phyloP scores from a whole-genome alignment of 345 rosid genomes.

The Eucalyptus sp. region DNA sequence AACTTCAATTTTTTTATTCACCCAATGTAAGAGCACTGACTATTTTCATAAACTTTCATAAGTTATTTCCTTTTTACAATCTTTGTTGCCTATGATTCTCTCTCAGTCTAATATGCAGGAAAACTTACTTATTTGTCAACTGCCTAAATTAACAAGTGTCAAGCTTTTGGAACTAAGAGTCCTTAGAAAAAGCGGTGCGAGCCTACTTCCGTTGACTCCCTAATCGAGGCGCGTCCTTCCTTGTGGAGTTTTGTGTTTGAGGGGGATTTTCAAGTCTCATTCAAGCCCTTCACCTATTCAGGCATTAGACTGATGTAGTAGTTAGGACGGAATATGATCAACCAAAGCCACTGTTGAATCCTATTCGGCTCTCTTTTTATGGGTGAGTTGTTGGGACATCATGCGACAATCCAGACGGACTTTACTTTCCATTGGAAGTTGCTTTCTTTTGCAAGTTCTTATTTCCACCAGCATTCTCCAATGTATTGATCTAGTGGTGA shows the following conservation, averaged over 20 bases:
- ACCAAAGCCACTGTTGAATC: background rate
- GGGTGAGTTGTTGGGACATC: background rate
- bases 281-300: background rate
- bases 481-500: background rate
- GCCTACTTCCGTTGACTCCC: background rate
- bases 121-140: background rate
- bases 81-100: background rate
- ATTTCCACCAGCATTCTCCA: background rate
- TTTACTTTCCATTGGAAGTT: background rate
- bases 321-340: background rate
- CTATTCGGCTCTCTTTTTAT: background rate
- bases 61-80: background rate
- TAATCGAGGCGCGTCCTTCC: fast-evolving
- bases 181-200: fast-evolving
- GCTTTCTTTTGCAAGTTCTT: background rate
- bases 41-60: background rate
- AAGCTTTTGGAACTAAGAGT: background rate
- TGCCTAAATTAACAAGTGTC: background rate
- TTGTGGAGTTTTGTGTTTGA: background rate
- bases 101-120: background rate
- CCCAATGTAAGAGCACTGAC: background rate
- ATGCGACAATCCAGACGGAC: fast-evolving
- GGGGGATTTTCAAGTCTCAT: background rate
- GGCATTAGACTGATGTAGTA: background rate
- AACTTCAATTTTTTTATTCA: background rate